A percentile compares a stretch with the other conserved stretches of the same genome.
Conservation (phyloP, 176 grass and related monocot species). For the Oryza longistaminata region DNA sequence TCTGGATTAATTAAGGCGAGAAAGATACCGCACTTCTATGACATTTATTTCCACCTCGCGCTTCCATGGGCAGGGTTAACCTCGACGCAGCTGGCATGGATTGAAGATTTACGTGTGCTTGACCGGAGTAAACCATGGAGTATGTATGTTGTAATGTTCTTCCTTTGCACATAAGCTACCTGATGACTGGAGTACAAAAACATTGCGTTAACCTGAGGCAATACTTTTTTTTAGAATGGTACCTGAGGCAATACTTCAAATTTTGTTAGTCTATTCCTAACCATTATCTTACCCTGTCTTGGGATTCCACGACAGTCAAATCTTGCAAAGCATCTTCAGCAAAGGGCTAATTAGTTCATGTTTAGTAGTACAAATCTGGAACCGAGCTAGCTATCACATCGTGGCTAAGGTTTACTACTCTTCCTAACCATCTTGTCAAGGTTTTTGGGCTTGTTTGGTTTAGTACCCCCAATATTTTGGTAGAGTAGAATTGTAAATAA, state of each 20-base stretch:
- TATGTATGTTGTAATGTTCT: neutral
- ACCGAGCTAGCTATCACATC: neutral
- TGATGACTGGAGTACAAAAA: neutral
- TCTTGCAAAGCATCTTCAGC: neutral
- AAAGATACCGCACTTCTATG: conserved; percentile 36
- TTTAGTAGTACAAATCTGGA: neutral
- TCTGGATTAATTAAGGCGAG: neutral
- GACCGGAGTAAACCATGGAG: neutral
- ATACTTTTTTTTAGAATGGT: neutral
- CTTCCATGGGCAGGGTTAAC: neutral
- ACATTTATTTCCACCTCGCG: conserved; percentile 34
- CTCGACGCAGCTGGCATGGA: neutral
- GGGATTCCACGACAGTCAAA: neutral
- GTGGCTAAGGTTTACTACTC: neutral
- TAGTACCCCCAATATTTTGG: too few species aligned
- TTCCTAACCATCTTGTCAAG: neutral
- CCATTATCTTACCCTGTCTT: neutral
- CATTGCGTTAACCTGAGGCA: neutral
- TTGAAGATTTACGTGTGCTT: neutral
- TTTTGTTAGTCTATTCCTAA: neutral
- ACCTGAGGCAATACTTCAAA: neutral
- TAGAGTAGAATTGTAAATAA: too few species aligned
- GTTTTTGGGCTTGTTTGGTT: too few species aligned
- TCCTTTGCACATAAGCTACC: neutral
- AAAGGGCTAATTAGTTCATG: neutral